These are phyloP conservation scores for Drosera capensis DNA, from an alignment of 148 eudicot genomes.

Conservation along the genomic window DNA sequence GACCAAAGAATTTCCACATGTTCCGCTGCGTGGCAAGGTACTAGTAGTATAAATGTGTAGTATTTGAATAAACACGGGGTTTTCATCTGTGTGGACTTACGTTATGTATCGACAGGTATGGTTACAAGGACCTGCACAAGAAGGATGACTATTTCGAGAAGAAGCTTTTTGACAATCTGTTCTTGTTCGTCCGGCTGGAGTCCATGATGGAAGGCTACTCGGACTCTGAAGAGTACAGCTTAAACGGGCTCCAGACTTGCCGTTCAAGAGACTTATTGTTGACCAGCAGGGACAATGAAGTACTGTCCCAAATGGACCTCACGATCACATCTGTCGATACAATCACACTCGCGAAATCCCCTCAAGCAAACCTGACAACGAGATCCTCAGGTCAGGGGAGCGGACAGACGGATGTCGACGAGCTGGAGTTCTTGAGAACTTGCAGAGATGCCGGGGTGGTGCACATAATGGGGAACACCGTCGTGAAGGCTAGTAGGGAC, in stretches of 20 bases:
- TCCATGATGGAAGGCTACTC: constrained; percentile 96
- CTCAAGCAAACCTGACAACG: constrained; percentile 11
- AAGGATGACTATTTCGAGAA: no score
- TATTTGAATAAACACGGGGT: no score
- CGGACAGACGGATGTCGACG: constrained; percentile 46
- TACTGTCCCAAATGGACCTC: constrained; percentile 10
- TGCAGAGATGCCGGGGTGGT: constrained; percentile 93
- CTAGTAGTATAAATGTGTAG: no score
- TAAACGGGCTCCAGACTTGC: constrained; percentile 53
- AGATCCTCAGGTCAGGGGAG: constrained; percentile 48
- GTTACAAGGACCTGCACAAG: constrained; percentile 97
- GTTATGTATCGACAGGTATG: constrained; percentile 30
- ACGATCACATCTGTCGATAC: constrained; percentile 64
- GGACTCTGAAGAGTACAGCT: constrained; percentile 80
- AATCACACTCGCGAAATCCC: constrained; percentile 42
- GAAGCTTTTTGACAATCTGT: constrained; percentile 66
- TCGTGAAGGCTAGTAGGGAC: constrained; percentile 59
- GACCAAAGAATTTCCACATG: constrained; percentile 94
- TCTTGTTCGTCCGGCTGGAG: constrained; percentile 73
- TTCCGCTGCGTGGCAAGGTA: constrained; percentile 93
- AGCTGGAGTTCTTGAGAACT: constrained; percentile 52
- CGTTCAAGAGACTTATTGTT: constrained; percentile 30
- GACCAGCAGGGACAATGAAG: constrained; percentile 8
- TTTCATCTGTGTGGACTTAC: no score
- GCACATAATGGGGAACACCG: constrained; percentile 87